phyloP scores from a whole-genome alignment of 31 red algal genomes.

The Asparagopsis taxiformis region DNA sequence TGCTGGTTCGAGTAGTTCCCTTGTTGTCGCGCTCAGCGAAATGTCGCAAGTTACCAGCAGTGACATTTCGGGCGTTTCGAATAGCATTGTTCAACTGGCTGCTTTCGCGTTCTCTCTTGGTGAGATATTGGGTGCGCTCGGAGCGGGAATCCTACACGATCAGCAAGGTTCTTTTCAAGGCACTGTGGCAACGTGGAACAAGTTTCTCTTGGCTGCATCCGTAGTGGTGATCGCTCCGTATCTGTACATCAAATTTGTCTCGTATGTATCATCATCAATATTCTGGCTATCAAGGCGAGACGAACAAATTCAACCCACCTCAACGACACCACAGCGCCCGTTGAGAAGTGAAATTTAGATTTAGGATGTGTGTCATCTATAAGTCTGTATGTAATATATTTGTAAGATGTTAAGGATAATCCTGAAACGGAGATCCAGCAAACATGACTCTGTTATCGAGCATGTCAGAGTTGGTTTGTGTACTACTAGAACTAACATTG shows the following conservation, averaged over 20 bases:
- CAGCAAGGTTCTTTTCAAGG: slow-evolving; percentile 1
- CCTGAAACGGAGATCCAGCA: too few species aligned
- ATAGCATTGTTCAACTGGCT: not conserved
- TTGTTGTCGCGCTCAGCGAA: slow-evolving; percentile 1
- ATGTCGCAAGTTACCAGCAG: not conserved
- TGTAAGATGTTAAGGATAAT: too few species aligned
- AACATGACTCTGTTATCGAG: too few species aligned
- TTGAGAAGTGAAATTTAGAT: not conserved
- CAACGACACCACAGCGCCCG: not conserved
- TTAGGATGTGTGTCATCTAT: not conserved
- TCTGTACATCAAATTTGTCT: not conserved
- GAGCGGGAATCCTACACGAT: not conserved
- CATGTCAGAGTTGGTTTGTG: too few species aligned
- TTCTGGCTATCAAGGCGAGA: not conserved
- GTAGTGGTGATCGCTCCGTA: slow-evolving; percentile 1
- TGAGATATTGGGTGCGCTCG: not conserved
- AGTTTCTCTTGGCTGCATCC: not conserved
- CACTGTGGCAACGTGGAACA: not conserved
- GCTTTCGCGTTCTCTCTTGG: not conserved
- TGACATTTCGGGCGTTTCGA: not conserved
- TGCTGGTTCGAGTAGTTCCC: not conserved
- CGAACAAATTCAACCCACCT: not conserved
- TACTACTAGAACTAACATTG: too few species aligned
- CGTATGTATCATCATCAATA: not conserved
- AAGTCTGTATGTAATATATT: too few species aligned